phyloP scores from a whole-genome alignment of 495 filamentous ascomycete genomes.

The Tuber aestivum region DNA sequence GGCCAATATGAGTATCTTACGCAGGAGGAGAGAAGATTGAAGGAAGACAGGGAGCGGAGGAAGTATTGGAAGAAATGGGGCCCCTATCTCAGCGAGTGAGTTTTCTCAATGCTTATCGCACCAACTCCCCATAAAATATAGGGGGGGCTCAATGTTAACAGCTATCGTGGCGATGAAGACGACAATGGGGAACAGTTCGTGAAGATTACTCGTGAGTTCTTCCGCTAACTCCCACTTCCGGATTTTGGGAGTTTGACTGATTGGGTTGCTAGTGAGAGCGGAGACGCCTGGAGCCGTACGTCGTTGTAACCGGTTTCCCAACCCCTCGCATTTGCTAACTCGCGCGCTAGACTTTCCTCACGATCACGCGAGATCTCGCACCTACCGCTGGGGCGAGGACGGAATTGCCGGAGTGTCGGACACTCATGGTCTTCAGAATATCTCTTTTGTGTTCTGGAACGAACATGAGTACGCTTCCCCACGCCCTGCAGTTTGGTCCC shows the following conservation, averaged over 20 bases:
- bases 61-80: conserved; percentile 98
- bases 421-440: conserved; percentile 80
- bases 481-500: conserved; percentile 24
- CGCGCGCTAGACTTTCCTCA: conserved; percentile 71
- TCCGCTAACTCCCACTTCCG: not conserved
- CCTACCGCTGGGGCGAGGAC: conserved; percentile 93
- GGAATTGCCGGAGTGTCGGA: conserved; percentile 95
- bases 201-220: conserved; percentile 82
- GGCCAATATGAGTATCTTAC: conserved; percentile 77
- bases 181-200: conserved; percentile 56
- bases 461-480: conserved; percentile 65
- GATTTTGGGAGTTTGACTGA: not conserved
- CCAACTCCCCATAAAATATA: not conserved
- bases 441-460: conserved; percentile 97
- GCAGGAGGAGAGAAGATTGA: conserved; percentile 79
- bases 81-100: conserved; percentile 59
- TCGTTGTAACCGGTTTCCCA: conserved; percentile 25
- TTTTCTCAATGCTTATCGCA: not conserved
- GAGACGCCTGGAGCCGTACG: conserved; percentile 93
- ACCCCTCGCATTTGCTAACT: not conserved
- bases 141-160: not conserved
- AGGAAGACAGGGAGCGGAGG: conserved; percentile 69
- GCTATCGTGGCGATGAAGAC: conserved; percentile 26
- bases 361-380: conserved; percentile 78
- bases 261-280: conserved; percentile 50